A percentile compares a stretch with the other conserved stretches of the same genome.
Evolutionary conservation across 371 early-diverging fungal species (phyloP).

Genomic region (Mortierella sp.): DNA sequence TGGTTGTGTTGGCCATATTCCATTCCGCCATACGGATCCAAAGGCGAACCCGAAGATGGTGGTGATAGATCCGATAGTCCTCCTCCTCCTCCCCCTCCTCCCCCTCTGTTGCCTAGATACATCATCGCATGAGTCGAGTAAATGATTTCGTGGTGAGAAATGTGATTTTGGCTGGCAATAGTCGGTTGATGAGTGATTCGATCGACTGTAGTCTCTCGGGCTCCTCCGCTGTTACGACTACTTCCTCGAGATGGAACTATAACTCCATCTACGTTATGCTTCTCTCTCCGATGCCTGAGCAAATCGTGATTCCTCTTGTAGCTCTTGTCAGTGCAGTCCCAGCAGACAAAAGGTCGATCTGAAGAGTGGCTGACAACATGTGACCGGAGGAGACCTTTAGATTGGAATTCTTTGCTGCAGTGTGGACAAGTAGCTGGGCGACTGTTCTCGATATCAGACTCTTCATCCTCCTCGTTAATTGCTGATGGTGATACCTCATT

Average conservation of each 20-base stretch:
- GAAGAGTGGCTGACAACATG: slow-evolving; percentile 49
- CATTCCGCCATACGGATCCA: slow-evolving; percentile 12
- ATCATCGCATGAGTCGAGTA: slow-evolving; percentile 18
- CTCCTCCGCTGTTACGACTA: slow-evolving; percentile 14
- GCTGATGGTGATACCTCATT: background rate
- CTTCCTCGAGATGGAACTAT: slow-evolving; percentile 30
- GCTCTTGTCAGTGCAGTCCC: slow-evolving; percentile 44
- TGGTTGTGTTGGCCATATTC: slow-evolving; percentile 12
- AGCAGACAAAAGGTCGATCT: slow-evolving; percentile 46
- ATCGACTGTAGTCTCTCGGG: background rate
- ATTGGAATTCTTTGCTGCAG: slow-evolving; percentile 42
- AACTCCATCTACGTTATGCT: slow-evolving; percentile 34
- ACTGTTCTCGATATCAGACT: slow-evolving; percentile 19
- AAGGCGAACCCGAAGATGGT: slow-evolving; percentile 14
- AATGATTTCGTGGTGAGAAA: slow-evolving; percentile 16
- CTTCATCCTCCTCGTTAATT: slow-evolving; percentile 19
- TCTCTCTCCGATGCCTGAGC: slow-evolving; percentile 50
- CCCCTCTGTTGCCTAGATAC: slow-evolving; percentile 11
- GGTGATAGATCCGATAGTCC: slow-evolving; percentile 13
- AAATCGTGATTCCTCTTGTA: slow-evolving; percentile 56
- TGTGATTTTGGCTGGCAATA: slow-evolving; percentile 14
- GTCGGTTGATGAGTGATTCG: slow-evolving; percentile 12
- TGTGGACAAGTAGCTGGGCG: slow-evolving; percentile 36
- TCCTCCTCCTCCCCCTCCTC: background rate
- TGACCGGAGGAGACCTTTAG: slow-evolving; percentile 48